These are phyloP conservation scores for Agaricus blazei DNA, from an alignment of 768 basidiomycete genomes.

Conservation along the genomic window DNA sequence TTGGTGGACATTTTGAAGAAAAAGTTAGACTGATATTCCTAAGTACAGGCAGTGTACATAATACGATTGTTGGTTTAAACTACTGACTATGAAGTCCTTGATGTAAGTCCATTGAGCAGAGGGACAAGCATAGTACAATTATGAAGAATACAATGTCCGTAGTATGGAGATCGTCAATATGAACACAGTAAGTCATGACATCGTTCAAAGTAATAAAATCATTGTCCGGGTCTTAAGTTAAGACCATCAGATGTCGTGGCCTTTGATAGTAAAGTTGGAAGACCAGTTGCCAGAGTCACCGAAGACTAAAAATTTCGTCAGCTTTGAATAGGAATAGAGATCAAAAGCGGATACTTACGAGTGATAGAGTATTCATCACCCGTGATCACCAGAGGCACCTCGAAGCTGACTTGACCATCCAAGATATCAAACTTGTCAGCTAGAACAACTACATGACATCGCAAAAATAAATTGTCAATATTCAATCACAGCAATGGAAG, in stretches of 20 bases:
- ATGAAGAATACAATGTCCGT: no score
- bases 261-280: not conserved
- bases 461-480: no score
- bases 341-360: no score
- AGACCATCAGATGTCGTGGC: not conserved
- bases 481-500: not conserved
- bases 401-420: conserved; percentile 24
- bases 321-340: not conserved
- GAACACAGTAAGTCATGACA: no score
- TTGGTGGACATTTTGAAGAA: no score
- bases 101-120: no score
- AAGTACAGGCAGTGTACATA: no score
- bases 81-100: no score
- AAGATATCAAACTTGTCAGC: conserved; percentile 33
- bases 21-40: no score
- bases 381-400: conserved; percentile 28
- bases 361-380: conserved; percentile 32
- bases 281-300: conserved; percentile 27
- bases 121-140: no score
- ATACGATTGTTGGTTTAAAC: no score
- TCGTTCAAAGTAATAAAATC: not conserved
- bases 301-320: conserved; percentile 18
- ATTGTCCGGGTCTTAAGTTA: not conserved
- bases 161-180: no score
- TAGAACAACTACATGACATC: conserved; percentile 19